Evolutionary conservation across 306 rosid species (phyloP), one percentile per base, ranked within the genome.

Genomic region (Betula pendula): DNA sequence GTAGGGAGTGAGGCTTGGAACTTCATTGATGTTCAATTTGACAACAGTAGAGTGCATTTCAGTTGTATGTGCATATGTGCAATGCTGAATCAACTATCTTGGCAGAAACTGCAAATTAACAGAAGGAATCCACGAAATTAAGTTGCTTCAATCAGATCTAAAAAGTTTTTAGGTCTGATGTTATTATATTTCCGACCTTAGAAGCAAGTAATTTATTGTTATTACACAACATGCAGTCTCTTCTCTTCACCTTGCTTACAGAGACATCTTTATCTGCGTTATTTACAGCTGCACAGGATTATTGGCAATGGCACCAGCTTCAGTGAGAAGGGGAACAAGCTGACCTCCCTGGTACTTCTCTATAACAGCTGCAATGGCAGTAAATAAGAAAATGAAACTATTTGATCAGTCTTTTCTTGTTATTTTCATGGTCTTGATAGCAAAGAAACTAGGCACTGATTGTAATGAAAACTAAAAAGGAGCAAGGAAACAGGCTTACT

Each of bases 321-420:
- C 88, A 49, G 35, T 79, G 71, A 93, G 98, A 84, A 93, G 92
- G 3, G 90, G 87, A 78, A 86, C 70, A 53, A 93, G 86, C 84
- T 82, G 91, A 52, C 91, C 89, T 3, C 83, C 77, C 45, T 80
- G 59, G 65, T 93, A 80, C 88, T 81, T 87, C 88, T 79, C 89
- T 49, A 89, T n/a, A 72, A 87, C 81, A 76, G 80, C 98, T 93
- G 92, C 83, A 84, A 80, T 8, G 77, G 47, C 29, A 5, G 43
- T 25, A 78, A 47, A 27, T 42, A 66, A 33, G 48, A 60, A 55
- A 31, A 40, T 27, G 9, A 8, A 19, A 17, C 8, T 9, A 33
- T 66, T 66, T 19, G 19, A 12, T n/a, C 25, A 8, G 14, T 65
- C 5, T 38, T 9, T 5, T 12, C 4, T 49, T 40, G 33, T 2